Percentiles rank a stretch among this genome's conserved stretches.
Conservation (phyloP, 2,329 filamentous ascomycete species). For the Colletotrichum tofieldiae region DNA sequence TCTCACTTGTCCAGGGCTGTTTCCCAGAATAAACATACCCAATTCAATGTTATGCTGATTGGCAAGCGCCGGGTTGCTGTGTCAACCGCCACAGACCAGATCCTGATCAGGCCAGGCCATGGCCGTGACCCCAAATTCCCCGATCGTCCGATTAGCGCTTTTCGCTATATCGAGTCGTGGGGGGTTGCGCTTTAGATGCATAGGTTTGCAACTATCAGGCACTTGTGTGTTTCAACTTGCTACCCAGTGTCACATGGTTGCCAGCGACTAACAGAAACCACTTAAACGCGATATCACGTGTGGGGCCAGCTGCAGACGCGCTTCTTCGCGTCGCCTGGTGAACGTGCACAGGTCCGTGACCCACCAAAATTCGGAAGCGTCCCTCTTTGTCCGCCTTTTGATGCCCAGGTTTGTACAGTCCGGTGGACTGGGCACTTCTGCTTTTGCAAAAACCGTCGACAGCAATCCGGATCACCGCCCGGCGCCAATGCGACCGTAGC, state of each 20-base stretch:
- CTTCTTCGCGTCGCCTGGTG: conserved; percentile 41
- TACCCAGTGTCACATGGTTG: not conserved
- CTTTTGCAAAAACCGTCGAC: conserved; percentile 28
- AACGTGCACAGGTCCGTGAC: conserved; percentile 35
- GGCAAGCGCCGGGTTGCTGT: conserved; percentile 32
- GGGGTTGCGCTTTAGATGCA: not conserved
- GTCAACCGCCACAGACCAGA: conserved; percentile 30
- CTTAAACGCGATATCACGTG: conserved; percentile 43
- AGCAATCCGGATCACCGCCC: conserved; percentile 16
- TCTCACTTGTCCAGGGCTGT: conserved; percentile 26
- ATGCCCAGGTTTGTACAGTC: conserved; percentile 17
- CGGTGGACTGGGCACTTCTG: not conserved
- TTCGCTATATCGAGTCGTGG: conserved; percentile 29
- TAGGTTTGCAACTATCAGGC: not conserved
- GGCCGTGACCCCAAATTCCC: conserved; percentile 33
- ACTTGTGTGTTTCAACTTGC: not conserved
- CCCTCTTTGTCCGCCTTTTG: conserved; percentile 25
- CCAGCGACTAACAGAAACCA: not conserved
- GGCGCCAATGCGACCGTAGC: conserved; percentile 36
- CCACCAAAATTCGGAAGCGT: conserved; percentile 17
- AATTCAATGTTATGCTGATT: conserved; percentile 40
- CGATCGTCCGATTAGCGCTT: conserved; percentile 38
- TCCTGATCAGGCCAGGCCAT: conserved; percentile 5
- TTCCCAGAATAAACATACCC: conserved; percentile 39
- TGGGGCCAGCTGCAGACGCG: not conserved